Base-by-base conservation (phyloP, 2,329 filamentous ascomycete species). In the Colletotrichum melonis region DNA sequence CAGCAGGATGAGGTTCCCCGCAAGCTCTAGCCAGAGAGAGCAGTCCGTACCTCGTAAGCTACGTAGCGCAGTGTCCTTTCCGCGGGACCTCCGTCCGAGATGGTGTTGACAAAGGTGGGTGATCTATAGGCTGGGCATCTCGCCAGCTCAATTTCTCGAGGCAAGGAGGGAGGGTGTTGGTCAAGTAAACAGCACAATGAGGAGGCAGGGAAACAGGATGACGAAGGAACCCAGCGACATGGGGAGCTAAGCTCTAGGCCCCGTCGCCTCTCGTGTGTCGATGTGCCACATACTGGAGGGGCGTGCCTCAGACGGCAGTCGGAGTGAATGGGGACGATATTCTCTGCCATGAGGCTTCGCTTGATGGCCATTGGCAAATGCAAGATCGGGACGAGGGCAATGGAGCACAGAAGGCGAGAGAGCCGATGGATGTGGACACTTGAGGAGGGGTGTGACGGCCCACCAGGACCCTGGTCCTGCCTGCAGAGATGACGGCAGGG, bases 401-500 rank as follows among this genome's bases (percentile, higher is more conserved):
- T 63, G 54, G 54, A 28, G 38, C 22, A 57, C 67, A 70, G 65
- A 22, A 70, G 60, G 66, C 54, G 62, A 70, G 54, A 69, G 42
- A 64, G 46, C 59, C 42, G 59, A 35, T 64, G 26, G 54, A 70
- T 24, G 42, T 64, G 54, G 42, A 7, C 32, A 55, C 30, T 26
- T 22, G 57, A 67, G 32, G 72, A 67, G 55, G 68, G 67, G 56
- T 71, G 70, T 60, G 30, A 26, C 26, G 52, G 30, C 16, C 54
- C 72, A 58, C 52, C 30, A 32, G 28, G n/a, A 59, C 63, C 68
- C 63, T 55, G 30, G 52, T 55, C 38, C 19, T 42, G 42, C 52
- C 24, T 59, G 72, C 72, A 56, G 42, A 59, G 72, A 68, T 74
- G 69, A 60, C 69, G 63, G 42, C 69, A 74, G 63, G 72, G 69